A percentile compares a stretch with the other conserved stretches of the same genome.
These are phyloP conservation scores for Bipolaris bicolor DNA, from an alignment of 2,329 filamentous ascomycete genomes.

Conservation along the genomic window DNA sequence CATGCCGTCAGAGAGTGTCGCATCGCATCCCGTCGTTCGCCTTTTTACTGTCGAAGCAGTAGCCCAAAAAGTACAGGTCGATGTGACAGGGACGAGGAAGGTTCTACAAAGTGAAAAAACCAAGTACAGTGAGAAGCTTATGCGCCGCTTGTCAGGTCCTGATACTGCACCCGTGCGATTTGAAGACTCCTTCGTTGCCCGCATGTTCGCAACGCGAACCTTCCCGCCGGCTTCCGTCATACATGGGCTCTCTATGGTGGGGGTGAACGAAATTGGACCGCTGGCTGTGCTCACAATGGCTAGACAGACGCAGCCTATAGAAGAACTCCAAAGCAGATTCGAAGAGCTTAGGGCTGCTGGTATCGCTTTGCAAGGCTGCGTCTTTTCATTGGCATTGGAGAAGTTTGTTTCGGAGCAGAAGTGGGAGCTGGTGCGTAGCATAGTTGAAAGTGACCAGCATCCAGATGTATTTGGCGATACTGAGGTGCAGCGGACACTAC, in stretches of 20 bases:
- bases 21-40: conserved; percentile 36
- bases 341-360: conserved; percentile 65
- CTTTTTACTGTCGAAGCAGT: conserved; percentile 38
- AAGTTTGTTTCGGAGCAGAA: conserved; percentile 66
- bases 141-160: conserved; percentile 48
- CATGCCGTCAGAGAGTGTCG: conserved; percentile 44
- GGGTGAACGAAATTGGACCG: conserved; percentile 74
- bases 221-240: conserved; percentile 76
- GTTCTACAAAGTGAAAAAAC: conserved; percentile 13
- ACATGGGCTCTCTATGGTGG: conserved; percentile 71
- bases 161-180: conserved; percentile 55
- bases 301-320: conserved; percentile 63
- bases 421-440: conserved; percentile 57
- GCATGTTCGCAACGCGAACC: conserved; percentile 79
- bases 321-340: conserved; percentile 65
- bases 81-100: conserved; percentile 5
- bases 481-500: conserved; percentile 60
- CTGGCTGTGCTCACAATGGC: conserved; percentile 79
- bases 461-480: conserved; percentile 66
- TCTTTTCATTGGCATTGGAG: conserved; percentile 70
- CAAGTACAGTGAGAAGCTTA: conserved; percentile 38
- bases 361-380: conserved; percentile 66
- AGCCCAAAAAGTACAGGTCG: conserved; percentile 13
- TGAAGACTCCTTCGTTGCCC: conserved; percentile 73
- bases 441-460: conserved; percentile 67